Conservation (phyloP, 768 basidiomycete species). For the Calocera viscosa region DNA sequence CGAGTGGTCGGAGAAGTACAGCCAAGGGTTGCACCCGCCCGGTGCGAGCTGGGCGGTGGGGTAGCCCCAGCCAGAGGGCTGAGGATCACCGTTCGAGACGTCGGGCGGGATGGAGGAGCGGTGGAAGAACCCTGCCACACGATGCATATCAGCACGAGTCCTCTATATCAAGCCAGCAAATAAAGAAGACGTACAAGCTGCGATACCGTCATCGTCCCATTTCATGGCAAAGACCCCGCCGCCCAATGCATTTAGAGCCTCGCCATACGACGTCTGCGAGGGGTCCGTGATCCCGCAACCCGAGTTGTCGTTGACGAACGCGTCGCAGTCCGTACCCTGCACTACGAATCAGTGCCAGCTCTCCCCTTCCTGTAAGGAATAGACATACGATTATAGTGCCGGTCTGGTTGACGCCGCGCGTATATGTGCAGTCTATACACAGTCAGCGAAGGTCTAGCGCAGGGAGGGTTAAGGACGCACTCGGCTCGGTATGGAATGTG, state of each 20-base stretch:
- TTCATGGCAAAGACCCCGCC: constrained; percentile 85
- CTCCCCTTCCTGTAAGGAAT: background rate
- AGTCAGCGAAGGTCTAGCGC: background rate
- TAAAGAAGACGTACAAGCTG: constrained; percentile 47
- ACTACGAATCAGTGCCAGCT: constrained; percentile 34
- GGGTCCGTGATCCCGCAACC: constrained; percentile 71
- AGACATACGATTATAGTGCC: constrained; percentile 49
- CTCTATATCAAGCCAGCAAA: background rate
- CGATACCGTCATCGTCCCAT: constrained; percentile 68
- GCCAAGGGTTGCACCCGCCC: constrained; percentile 41
- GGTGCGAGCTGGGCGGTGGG: constrained; percentile 52
- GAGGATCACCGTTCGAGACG: constrained; percentile 45
- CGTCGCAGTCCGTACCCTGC: constrained; percentile 38
- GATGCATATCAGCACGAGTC: background rate
- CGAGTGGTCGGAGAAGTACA: constrained; percentile 55
- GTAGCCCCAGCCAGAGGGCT: constrained; percentile 54
- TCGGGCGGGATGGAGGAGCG: constrained; percentile 62
- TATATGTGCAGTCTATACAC: constrained; percentile 44
- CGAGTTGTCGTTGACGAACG: constrained; percentile 38
- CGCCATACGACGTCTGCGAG: constrained; percentile 74
- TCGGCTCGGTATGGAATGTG: constrained; percentile 44
- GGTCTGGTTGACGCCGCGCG: constrained; percentile 43
- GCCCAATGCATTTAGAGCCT: constrained; percentile 61
- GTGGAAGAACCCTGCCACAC: constrained; percentile 60
- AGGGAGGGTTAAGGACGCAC: constrained; percentile 43